A percentile compares a stretch with the other conserved stretches of the same genome.
Conservation (phyloP, 768 basidiomycete genomes). For the Leccinum truebloodii region DNA sequence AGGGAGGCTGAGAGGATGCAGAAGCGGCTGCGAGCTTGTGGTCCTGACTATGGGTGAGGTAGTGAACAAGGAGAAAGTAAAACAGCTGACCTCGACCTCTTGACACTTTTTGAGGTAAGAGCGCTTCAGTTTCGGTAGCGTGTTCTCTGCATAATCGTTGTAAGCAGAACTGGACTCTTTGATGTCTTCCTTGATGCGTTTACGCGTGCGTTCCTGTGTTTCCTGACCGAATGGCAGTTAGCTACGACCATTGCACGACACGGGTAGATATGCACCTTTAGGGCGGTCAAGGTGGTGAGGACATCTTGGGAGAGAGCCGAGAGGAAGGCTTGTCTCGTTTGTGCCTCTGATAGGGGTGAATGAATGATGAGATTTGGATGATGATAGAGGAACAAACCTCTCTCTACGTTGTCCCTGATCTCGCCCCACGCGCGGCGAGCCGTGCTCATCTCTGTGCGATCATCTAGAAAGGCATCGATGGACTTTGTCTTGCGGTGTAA, state of each 20-base stretch:
- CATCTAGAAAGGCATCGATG: conserved; percentile 71
- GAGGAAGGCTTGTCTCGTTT: conserved; percentile 79
- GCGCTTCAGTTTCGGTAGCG: conserved; percentile 79
- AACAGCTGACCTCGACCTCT: conserved; percentile 71
- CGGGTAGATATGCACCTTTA: conserved; percentile 52
- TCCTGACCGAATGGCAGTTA: conserved; percentile 49
- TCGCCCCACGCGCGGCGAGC: conserved; percentile 80
- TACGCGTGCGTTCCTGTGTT: conserved; percentile 88
- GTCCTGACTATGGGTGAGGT: conserved; percentile 48
- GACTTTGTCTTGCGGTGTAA: conserved; percentile 72
- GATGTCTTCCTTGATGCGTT: conserved; percentile 88
- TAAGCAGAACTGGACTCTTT: conserved; percentile 78
- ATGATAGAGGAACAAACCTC: conserved; percentile 49
- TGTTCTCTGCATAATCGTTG: conserved; percentile 75
- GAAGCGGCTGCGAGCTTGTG: conserved; percentile 52
- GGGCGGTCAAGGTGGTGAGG: conserved; percentile 61
- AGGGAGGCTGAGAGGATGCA: conserved; percentile 29
- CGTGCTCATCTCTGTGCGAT: conserved; percentile 63
- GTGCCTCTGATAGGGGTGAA: conserved; percentile 58
- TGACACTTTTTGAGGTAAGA: conserved; percentile 82
- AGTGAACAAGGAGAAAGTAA: conserved; percentile 4
- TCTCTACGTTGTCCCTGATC: conserved; percentile 80
- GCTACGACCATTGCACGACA: not conserved
- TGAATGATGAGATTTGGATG: not conserved
- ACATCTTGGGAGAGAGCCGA: conserved; percentile 69